These are phyloP conservation scores for Hippophae tibetana DNA, from an alignment of 306 rosid genomes.

Conservation along the genomic window DNA sequence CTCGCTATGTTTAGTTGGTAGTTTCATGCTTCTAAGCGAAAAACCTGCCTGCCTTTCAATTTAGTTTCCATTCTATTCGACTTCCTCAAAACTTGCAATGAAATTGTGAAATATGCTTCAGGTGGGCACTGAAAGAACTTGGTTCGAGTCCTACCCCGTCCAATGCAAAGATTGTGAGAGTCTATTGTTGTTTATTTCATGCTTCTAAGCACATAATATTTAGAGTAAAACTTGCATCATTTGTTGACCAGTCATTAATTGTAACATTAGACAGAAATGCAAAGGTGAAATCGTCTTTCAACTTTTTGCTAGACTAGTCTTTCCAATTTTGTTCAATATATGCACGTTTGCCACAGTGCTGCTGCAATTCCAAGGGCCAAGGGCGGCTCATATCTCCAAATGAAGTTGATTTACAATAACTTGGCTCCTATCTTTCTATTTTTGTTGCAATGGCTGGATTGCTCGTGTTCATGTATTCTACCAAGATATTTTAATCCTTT, in stretches of 20 bases:
- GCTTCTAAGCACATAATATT: no score
- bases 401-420: slow-evolving; percentile 85
- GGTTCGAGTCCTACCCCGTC: no score
- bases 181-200: no score
- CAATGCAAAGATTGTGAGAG: no score
- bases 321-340: slow-evolving; percentile 18
- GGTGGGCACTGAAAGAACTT: no score
- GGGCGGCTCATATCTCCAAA: slow-evolving; percentile 72
- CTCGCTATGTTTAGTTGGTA: not conserved
- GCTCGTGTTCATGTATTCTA: slow-evolving; percentile 68
- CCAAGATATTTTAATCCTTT: slow-evolving; percentile 73
- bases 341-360: slow-evolving; percentile 42
- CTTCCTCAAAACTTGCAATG: no score
- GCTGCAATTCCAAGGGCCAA: slow-evolving; percentile 80
- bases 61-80: no score
- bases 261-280: not conserved
- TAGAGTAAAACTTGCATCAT: not conserved
- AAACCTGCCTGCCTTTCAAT: no score
- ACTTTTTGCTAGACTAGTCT: not conserved
- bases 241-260: not conserved
- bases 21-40: not conserved
- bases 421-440: slow-evolving; percentile 71
- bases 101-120: no score
- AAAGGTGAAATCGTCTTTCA: not conserved
- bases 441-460: slow-evolving; percentile 87